phyloP scores from a whole-genome alignment of 2,329 filamentous ascomycete genomes.

The Colletotrichum chlorophyti region DNA sequence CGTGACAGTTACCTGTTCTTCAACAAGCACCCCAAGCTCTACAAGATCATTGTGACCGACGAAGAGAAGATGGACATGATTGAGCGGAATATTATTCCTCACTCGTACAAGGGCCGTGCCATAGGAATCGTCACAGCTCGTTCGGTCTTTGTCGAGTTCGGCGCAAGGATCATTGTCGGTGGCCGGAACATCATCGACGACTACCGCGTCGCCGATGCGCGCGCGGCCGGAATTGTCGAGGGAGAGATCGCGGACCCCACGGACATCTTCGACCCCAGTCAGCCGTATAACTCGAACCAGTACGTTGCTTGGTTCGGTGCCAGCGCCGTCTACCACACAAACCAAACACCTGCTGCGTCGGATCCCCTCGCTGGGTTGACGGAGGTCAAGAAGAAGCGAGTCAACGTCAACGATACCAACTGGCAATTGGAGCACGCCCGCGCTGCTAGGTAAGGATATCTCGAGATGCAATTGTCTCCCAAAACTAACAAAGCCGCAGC shows the following conservation, averaged over 20 bases:
- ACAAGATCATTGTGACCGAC: conserved; percentile 98
- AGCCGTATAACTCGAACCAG: conserved; percentile 98
- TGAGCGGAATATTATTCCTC: conserved; percentile 91
- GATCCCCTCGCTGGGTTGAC: conserved; percentile 74
- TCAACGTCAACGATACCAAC: conserved; percentile 90
- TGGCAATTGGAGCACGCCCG: conserved; percentile 97
- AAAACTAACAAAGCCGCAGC: conserved; percentile 52
- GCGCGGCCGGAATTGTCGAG: conserved; percentile 80
- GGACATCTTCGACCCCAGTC: conserved; percentile 77
- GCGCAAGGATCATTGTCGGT: conserved; percentile 90
- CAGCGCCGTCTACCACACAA: conserved; percentile 92
- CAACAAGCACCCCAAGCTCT: conserved; percentile 94
- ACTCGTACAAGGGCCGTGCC: conserved; percentile 97
- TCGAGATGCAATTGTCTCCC: conserved; percentile 27
- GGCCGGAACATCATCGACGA: conserved; percentile 88
- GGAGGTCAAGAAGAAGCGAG: conserved; percentile 82
- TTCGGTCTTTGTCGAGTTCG: conserved; percentile 97
- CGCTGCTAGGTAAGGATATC: conserved; percentile 75
- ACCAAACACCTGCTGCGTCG: conserved; percentile 73
- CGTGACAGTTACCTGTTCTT: conserved; percentile 98
- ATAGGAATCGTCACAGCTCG: conserved; percentile 97
- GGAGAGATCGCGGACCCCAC: conserved; percentile 92
- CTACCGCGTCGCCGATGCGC: conserved; percentile 80
- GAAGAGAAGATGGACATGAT: conserved; percentile 98
- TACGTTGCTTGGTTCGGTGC: conserved; percentile 99